Base-by-base conservation (phyloP, 225 moss, liverwort and hornwort species). In the Polytrichum formosum region DNA sequence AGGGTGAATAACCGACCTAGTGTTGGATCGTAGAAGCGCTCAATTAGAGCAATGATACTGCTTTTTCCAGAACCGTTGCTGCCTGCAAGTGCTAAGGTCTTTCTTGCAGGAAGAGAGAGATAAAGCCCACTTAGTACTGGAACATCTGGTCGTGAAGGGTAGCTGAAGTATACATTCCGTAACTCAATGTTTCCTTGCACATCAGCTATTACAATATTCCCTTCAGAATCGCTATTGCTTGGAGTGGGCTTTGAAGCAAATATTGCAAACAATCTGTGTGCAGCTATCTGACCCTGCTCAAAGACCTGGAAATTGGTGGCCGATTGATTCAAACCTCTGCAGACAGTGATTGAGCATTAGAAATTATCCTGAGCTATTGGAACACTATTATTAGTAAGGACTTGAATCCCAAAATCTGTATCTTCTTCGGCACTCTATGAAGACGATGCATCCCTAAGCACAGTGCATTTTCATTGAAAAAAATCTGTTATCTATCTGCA, bases 31-130 rank as follows among this genome's bases (percentile, higher is more conserved):
- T 90, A 90, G 72, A 90, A 90, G 64, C 88, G 85, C 77, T 90
- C 88, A 73, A 90, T 90, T 18, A 90, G 73, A 68, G 90, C 87
- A 74, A 90, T 88, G 62, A 90, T 77, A 75, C 87, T 90, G 74
- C 90, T 90, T 79, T 90, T 90, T 62, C 90, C 90, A 69, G 90
- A 90, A 53, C 90, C 90, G 68, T 87, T 82, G 78, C 80, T 83
- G 54, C 90, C 90, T 68, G 87, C 90, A 22, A 90, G 88, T 74
- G 90, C 90, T 70, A 90, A 58, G 10, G 88, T 88, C 70, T 81
- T 88, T 76, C 87, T 82, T 64, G 85, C 85, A 76, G 90, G 83
- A 63, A 90, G 87, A 66, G 80, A 76, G 60, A 90, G 90, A 77
- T 87, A 87, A 56, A 90, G 87, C 46, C 84, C 87, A 74, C 84